A percentile compares a stretch with the other conserved stretches of the same genome.
Conservation (phyloP, 2,329 filamentous ascomycete genomes). For the Berkeleyomyces rouxiae region DNA sequence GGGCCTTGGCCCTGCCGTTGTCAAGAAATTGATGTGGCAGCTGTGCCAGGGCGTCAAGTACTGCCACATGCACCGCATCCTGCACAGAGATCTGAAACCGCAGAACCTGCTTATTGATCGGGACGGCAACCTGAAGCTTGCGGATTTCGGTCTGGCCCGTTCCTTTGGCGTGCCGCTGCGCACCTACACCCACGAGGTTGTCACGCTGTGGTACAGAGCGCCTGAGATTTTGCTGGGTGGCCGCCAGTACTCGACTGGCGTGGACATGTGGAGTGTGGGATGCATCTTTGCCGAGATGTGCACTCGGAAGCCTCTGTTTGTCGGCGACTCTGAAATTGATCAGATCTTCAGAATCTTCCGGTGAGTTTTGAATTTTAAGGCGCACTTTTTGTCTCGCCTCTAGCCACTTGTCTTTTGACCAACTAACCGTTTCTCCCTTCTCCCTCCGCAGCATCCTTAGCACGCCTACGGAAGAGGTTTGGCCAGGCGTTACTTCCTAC, state of each 20-base stretch:
- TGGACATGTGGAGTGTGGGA: constrained; percentile 91
- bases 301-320: constrained; percentile 81
- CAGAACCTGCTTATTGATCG: constrained; percentile 78
- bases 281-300: constrained; percentile 97
- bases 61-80: constrained; percentile 74
- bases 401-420: neutral
- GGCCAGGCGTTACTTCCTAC: constrained; percentile 88
- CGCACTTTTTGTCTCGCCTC: neutral
- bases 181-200: constrained; percentile 90
- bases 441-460: constrained; percentile 40
- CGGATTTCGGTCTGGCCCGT: constrained; percentile 76
- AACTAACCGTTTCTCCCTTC: neutral
- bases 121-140: constrained; percentile 77
- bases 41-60: constrained; percentile 70
- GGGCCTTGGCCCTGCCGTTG: constrained; percentile 61
- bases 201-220: constrained; percentile 83
- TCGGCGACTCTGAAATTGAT: constrained; percentile 57
- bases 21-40: constrained; percentile 88
- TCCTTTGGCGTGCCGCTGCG: constrained; percentile 82
- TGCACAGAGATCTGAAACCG: constrained; percentile 80
- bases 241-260: constrained; percentile 81
- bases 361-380: constrained; percentile 20
- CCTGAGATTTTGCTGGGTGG: constrained; percentile 84
- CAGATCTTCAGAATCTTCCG: constrained; percentile 46
- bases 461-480: constrained; percentile 64